Conservation (phyloP, 768 basidiomycete species). For the Lactarius deliciosus region DNA sequence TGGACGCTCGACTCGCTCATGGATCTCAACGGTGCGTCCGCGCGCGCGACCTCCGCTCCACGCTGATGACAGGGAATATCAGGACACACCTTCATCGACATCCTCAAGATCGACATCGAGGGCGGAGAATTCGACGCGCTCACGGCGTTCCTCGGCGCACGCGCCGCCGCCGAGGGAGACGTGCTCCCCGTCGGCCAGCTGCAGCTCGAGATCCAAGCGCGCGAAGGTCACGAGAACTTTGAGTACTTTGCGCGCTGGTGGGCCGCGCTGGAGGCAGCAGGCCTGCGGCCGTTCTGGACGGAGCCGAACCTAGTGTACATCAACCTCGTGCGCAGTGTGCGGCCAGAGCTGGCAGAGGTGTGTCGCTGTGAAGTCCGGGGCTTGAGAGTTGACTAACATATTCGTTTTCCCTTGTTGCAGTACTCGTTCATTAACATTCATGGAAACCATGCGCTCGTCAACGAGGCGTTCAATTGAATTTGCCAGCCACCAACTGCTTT, state of each 20-base stretch:
- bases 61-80: not conserved
- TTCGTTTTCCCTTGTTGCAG: no score
- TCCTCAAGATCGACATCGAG: slow-evolving; percentile 72
- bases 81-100: slow-evolving; percentile 69
- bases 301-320: slow-evolving; percentile 52
- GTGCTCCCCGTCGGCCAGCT: slow-evolving; percentile 67
- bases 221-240: slow-evolving; percentile 40
- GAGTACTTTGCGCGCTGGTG: slow-evolving; percentile 61
- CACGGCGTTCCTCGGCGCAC: slow-evolving; percentile 45
- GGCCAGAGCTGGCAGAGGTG: slow-evolving; percentile 46
- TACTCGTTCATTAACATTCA: slow-evolving; percentile 36
- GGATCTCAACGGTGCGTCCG: slow-evolving; percentile 53
- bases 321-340: slow-evolving; percentile 40
- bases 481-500: not conserved
- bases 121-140: slow-evolving; percentile 65
- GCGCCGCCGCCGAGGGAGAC: not conserved
- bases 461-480: slow-evolving; percentile 5
- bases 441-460: slow-evolving; percentile 32
- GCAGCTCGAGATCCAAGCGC: slow-evolving; percentile 64
- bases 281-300: slow-evolving; percentile 69
- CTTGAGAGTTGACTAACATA: no score
- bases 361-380: not conserved
- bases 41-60: no score
- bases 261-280: slow-evolving; percentile 52
- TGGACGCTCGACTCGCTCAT: slow-evolving; percentile 65